Conservation (phyloP, 345 rosid species). For the Camelina laxa region DNA sequence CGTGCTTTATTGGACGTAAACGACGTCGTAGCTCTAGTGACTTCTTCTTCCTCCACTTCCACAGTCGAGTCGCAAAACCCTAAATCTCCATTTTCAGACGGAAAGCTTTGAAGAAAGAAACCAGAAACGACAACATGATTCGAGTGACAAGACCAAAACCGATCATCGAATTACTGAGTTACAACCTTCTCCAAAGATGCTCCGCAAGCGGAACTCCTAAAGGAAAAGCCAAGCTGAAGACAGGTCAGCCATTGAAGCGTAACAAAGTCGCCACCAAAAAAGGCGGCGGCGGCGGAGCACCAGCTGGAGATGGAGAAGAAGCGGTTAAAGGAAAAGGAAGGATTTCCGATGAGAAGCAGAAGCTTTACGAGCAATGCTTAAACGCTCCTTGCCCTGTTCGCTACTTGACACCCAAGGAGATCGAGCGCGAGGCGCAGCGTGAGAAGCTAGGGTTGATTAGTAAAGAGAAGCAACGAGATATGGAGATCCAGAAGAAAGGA, state of each 20-base stretch:
- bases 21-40: not conserved
- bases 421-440: slow-evolving; percentile 75
- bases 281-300: slow-evolving; percentile 32
- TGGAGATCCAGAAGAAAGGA: slow-evolving; percentile 79
- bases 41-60: slow-evolving; percentile 18
- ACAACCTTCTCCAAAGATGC: slow-evolving; percentile 66
- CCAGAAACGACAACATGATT: slow-evolving; percentile 44
- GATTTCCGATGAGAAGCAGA: slow-evolving; percentile 54
- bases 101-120: not conserved
- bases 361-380: slow-evolving; percentile 70
- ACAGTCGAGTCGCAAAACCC: slow-evolving; percentile 27
- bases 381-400: slow-evolving; percentile 90
- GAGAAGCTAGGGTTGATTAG: slow-evolving; percentile 85
- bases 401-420: slow-evolving; percentile 61
- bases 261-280: slow-evolving; percentile 65
- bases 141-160: slow-evolving; percentile 51
- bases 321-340: slow-evolving; percentile 46
- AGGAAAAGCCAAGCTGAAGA: slow-evolving; percentile 67
- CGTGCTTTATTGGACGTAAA: not conserved
- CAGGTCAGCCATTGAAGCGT: slow-evolving; percentile 62
- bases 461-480: slow-evolving; percentile 73
- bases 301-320: slow-evolving; percentile 30
- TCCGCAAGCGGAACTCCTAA: slow-evolving; percentile 75
- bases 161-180: slow-evolving; percentile 39
- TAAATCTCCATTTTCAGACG: slow-evolving; percentile 37